Evolutionary conservation across 352 stramenopile species (phyloP).

Genomic region (Phytophthora capsici): DNA sequence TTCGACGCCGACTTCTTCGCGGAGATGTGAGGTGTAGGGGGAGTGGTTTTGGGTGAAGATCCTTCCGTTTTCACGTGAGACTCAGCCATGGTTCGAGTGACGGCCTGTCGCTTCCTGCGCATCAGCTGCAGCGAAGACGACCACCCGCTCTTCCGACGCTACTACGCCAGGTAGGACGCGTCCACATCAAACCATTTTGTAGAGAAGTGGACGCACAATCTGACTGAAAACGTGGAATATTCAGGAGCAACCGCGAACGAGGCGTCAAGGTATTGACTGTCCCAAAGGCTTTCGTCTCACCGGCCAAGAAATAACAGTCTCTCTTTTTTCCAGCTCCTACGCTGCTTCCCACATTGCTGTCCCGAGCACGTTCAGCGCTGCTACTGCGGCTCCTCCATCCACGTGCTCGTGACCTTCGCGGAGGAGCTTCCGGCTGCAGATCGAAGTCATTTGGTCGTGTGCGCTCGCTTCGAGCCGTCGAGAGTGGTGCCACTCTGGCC

Average conservation of each 20-base stretch:
- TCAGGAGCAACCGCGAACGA: slow-evolving; percentile 10
- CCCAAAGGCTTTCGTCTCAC: too few species aligned
- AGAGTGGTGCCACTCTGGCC: slow-evolving; percentile 23
- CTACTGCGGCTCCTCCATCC: slow-evolving; percentile 52
- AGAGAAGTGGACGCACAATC: neutral
- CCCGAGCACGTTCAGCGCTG: slow-evolving; percentile 29
- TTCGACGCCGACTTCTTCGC: too few species aligned
- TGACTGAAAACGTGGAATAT: neutral
- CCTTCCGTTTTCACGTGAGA: too few species aligned
- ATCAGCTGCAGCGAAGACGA: slow-evolving; percentile 34
- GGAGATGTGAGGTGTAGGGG: too few species aligned
- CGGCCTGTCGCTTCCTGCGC: slow-evolving; percentile 28
- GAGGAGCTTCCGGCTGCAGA: slow-evolving; percentile 1
- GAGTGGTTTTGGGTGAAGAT: too few species aligned
- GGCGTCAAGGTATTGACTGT: slow-evolving; percentile 22
- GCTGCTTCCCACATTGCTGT: slow-evolving; percentile 60
- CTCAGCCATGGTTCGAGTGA: slow-evolving; percentile 17
- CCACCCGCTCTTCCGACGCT: slow-evolving; percentile 39
- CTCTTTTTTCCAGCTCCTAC: slow-evolving; percentile 26
- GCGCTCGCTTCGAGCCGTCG: slow-evolving; percentile 51
- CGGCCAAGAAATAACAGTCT: slow-evolving; percentile 28
- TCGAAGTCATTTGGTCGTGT: slow-evolving; percentile 40
- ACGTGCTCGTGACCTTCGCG: slow-evolving; percentile 40
- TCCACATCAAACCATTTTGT: neutral
- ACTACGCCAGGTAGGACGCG: slow-evolving; percentile 36